phyloP scores from a whole-genome alignment of 345 rosid species.

The Aquilaria sinensis region DNA sequence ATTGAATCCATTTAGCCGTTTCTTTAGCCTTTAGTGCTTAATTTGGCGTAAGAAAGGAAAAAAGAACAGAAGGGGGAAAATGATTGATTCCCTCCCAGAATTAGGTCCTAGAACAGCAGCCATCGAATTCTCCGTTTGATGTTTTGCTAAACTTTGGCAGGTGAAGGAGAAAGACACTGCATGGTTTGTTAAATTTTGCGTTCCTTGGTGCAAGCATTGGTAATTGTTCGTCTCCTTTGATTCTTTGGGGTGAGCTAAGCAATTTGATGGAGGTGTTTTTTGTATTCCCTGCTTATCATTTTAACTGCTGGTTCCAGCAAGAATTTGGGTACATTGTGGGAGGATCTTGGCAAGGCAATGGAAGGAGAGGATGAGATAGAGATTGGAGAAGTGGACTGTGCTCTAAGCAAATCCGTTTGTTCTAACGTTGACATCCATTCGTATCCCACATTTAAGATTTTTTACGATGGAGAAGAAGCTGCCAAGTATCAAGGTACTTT shows the following conservation, averaged over 20 bases:
- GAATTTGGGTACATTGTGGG: constrained; percentile 90
- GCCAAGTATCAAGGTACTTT: constrained; percentile 77
- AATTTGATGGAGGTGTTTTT: not conserved
- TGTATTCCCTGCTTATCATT: constrained; percentile 10
- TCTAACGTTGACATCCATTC: constrained; percentile 85
- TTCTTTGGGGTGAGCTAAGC: not conserved
- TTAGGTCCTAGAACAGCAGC: too few species aligned
- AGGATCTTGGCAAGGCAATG: constrained; percentile 78
- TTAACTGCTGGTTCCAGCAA: constrained; percentile 44
- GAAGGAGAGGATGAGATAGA: constrained; percentile 94
- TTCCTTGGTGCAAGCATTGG: constrained; percentile 99
- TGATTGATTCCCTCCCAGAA: too few species aligned
- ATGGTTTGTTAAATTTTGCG: constrained; percentile 96
- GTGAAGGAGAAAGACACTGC: constrained; percentile 95
- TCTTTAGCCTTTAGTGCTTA: too few species aligned
- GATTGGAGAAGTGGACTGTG: constrained; percentile 95
- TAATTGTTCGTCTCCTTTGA: constrained; percentile 17
- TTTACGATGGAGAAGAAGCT: constrained; percentile 89
- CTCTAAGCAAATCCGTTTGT: constrained; percentile 67
- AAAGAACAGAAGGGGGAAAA: too few species aligned
- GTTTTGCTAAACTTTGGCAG: constrained; percentile 20
- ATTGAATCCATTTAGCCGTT: too few species aligned
- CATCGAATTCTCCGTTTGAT: too few species aligned
- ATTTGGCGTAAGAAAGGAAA: too few species aligned
- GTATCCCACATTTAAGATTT: constrained; percentile 89